A percentile compares a stretch with the other conserved stretches of the same genome.
These are phyloP conservation scores for Fomitopsis schrenkii DNA, from an alignment of 1,284 basidiomycete genomes.

Conservation along the genomic window DNA sequence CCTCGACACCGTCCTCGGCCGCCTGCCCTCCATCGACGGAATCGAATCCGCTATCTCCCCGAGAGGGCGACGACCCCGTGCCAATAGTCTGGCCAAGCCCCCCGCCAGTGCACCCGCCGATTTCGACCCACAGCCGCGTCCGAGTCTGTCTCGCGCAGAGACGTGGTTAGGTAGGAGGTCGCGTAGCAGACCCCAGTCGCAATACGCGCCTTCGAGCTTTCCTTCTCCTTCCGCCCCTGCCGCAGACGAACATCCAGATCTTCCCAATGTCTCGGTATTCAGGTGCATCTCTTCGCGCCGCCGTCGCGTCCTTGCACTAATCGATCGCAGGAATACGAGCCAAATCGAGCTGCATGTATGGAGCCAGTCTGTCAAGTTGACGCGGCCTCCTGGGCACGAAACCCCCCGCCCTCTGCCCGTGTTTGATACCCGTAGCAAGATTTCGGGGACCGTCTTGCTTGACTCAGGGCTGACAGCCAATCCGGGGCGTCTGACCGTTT, in stretches of 20 bases:
- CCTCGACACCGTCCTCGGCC: neutral
- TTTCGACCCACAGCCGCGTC: neutral
- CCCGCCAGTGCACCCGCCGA: neutral
- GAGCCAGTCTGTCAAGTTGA: constrained; percentile 52
- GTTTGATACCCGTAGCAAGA: constrained; percentile 54
- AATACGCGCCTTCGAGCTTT: constrained; percentile 10
- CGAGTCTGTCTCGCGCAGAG: neutral
- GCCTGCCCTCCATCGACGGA: neutral
- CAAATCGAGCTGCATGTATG: constrained; percentile 57
- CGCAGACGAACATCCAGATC: constrained; percentile 10
- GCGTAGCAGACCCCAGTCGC: neutral
- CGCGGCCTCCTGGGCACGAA: constrained; percentile 32
- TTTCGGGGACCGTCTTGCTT: constrained; percentile 55
- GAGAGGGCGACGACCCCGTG: neutral
- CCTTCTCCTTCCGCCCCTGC: neutral
- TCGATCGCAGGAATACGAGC: constrained; percentile 26
- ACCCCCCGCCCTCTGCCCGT: constrained; percentile 45
- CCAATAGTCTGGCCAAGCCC: neutral
- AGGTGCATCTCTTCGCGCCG: constrained; percentile 18
- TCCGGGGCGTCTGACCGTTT: constrained; percentile 52
- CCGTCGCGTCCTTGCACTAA: neutral
- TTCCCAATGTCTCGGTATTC: constrained; percentile 28
- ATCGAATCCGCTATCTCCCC: neutral
- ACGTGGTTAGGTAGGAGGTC: neutral
- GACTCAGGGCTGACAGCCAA: constrained; percentile 42